These are phyloP conservation scores for Tulasnella sp. DNA, from an alignment of 768 basidiomycete genomes.

Conservation along the genomic window DNA sequence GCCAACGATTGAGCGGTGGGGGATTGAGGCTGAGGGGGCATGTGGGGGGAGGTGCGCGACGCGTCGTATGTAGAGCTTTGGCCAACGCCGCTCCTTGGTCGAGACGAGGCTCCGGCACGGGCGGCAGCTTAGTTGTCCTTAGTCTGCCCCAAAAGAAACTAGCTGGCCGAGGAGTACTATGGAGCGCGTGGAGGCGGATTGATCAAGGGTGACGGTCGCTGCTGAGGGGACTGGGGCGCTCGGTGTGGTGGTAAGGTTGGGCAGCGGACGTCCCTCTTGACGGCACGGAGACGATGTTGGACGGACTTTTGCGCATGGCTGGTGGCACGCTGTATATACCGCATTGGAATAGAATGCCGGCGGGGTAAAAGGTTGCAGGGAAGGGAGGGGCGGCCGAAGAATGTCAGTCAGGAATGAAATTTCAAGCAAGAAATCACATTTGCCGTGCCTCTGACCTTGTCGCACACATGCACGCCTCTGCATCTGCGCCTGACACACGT, in stretches of 20 bases:
- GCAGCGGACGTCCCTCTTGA: slow-evolving; percentile 41
- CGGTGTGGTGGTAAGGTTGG: slow-evolving; percentile 32
- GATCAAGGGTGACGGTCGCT: slow-evolving; percentile 29
- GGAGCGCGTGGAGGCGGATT: slow-evolving; percentile 51
- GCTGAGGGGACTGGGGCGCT: slow-evolving; percentile 33
- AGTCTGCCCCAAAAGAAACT: too few relatives aligned
- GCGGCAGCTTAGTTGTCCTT: too few relatives aligned
- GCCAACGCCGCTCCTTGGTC: not conserved
- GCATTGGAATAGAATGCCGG: slow-evolving; percentile 4
- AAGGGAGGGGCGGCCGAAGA: too few relatives aligned
- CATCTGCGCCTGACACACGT: too few relatives aligned
- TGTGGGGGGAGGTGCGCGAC: slow-evolving; percentile 13
- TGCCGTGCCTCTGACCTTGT: too few relatives aligned
- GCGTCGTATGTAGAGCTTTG: not conserved
- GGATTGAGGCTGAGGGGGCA: slow-evolving; percentile 40
- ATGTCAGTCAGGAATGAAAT: slow-evolving; percentile 34
- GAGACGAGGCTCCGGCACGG: too few relatives aligned
- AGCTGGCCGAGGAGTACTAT: not conserved
- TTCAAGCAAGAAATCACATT: too few relatives aligned
- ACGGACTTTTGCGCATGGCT: slow-evolving; percentile 10
- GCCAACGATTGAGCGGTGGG: slow-evolving; percentile 51
- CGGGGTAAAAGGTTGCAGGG: slow-evolving; percentile 36
- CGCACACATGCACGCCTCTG: too few relatives aligned
- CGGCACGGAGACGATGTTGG: slow-evolving; percentile 36
- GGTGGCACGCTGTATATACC: slow-evolving; percentile 42